A percentile compares a stretch with the other conserved stretches of the same genome.
These are phyloP conservation scores for Dispira simplex DNA, from an alignment of 192 early-diverging fungal species.

Conservation along the genomic window DNA sequence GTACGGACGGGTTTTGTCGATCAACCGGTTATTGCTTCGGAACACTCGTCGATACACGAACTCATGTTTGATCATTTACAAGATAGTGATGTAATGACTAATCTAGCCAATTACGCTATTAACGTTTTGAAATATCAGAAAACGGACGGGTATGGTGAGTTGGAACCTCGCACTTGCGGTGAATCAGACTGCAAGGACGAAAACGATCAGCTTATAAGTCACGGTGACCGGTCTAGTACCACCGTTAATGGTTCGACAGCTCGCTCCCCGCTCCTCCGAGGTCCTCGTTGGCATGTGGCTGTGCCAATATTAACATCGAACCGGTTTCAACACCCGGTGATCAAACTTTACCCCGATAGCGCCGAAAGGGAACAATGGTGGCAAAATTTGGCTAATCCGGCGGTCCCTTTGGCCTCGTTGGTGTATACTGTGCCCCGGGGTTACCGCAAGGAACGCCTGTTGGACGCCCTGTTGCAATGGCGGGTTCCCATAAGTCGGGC, in stretches of 20 bases:
- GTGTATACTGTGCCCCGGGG: slow-evolving; percentile 18
- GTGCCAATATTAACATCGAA: slow-evolving; percentile 4
- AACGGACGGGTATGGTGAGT: background rate
- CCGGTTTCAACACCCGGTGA: slow-evolving; percentile 16
- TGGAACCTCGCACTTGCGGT: background rate
- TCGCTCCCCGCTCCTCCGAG: no score
- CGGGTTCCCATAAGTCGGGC: slow-evolving; percentile 45
- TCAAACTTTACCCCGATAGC: slow-evolving; percentile 14
- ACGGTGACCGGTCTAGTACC: background rate
- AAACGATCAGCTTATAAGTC: background rate
- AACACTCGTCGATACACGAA: slow-evolving; percentile 20
- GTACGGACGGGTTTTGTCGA: slow-evolving; percentile 52
- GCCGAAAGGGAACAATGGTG: slow-evolving; percentile 23
- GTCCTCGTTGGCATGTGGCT: slow-evolving; percentile 8
- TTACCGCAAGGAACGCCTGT: slow-evolving; percentile 40
- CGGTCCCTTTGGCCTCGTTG: slow-evolving; percentile 20
- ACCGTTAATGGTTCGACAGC: background rate
- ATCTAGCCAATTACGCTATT: slow-evolving; percentile 24
- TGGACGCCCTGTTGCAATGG: slow-evolving; percentile 34
- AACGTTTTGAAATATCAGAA: slow-evolving; percentile 18
- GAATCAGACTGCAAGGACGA: background rate
- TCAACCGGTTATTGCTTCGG: slow-evolving; percentile 22
- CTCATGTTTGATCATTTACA: slow-evolving; percentile 22
- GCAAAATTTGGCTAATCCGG: slow-evolving; percentile 20
- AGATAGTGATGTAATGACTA: slow-evolving; percentile 22